Base-by-base conservation (phyloP, 257 asterid species). In the Forsythia suspensa region DNA sequence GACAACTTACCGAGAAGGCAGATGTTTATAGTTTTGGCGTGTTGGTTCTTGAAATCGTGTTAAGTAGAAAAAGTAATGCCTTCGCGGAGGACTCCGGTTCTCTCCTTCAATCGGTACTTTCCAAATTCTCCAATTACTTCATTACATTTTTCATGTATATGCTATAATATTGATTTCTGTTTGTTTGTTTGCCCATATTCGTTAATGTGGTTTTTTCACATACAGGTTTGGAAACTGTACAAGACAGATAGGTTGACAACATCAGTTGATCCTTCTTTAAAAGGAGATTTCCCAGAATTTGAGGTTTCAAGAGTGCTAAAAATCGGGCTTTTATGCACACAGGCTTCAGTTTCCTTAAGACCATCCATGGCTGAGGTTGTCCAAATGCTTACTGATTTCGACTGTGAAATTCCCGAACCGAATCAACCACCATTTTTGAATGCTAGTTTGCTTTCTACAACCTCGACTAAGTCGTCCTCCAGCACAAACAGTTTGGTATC, bases 1-100 rank as follows among this genome's bases (percentile, higher is more conserved):
- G 99, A 66, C 99, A 95, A 72, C 89, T 95, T 21, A 95, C 99
- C 1, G 99, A 95, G 89, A 93, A 93, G 84, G 99, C 98, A 0
- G 98, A 95, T 38, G 92, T 93, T 29, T 95, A 90, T 40, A 95
- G 98, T 51, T 95, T 73, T 0, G 99, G 99, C 0, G 96, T 95
- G 72, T 73, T 95, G 81, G 94, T 95, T 86, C 95, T 93, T 79
- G 98, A 95, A 82, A 84, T 92, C 16, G 79, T 93, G 39, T 86
- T 91, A 18, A 92, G 91, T 18, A 91, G 97, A 78, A 93, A 87
- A 85, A 93, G 87, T 84, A 93, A 85, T 52, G 97, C 90, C 67
- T 91, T 91, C 5, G 80, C 71, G 1, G 94, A 89, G 73, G 97
- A 89, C 9, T 84, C 91, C 0, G 89, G 93, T 71, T 91, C 98